A percentile compares a stretch with the other conserved stretches of the same genome.
Evolutionary conservation across 768 basidiomycete genomes (phyloP).

Genomic region (Kwoniella dejecticola): DNA sequence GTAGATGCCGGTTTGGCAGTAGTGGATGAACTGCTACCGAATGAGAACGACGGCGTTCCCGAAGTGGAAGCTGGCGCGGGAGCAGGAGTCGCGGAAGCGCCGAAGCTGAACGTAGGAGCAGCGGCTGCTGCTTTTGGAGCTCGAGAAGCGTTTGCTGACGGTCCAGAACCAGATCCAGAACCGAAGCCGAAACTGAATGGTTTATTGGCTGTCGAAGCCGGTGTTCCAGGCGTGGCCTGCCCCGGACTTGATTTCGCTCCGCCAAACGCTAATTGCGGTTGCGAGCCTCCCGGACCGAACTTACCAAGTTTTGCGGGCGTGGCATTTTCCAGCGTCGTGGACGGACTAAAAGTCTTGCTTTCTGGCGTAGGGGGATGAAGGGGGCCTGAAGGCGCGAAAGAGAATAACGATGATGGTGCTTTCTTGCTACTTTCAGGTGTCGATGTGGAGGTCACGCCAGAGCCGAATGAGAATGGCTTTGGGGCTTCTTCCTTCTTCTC

Average conservation of each 20-base stretch:
- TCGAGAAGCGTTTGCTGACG: background rate
- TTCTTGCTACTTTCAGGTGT: slow-evolving; percentile 24
- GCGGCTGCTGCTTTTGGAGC: slow-evolving; percentile 13
- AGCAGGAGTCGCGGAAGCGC: slow-evolving; percentile 3
- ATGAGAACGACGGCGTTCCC: slow-evolving; percentile 17
- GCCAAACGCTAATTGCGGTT: slow-evolving; percentile 44
- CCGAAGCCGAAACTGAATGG: slow-evolving; percentile 29
- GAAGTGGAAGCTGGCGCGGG: background rate
- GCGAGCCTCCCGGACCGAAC: slow-evolving; percentile 47
- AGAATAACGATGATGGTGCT: slow-evolving; percentile 29
- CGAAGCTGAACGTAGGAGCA: slow-evolving; percentile 31
- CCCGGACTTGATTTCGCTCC: slow-evolving; percentile 31
- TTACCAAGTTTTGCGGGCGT: slow-evolving; percentile 44
- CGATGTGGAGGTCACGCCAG: slow-evolving; percentile 8
- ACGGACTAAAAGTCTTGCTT: slow-evolving; percentile 43
- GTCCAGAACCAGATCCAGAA: slow-evolving; percentile 8
- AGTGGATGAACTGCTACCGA: slow-evolving; percentile 17
- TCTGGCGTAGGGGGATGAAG: slow-evolving; percentile 47
- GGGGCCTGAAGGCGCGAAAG: slow-evolving; percentile 44
- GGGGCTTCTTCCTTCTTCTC: slow-evolving; percentile 20
- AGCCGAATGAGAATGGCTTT: slow-evolving; percentile 27
- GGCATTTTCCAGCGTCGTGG: slow-evolving; percentile 26
- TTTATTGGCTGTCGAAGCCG: slow-evolving; percentile 12
- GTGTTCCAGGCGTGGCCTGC: slow-evolving; percentile 16
- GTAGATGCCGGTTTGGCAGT: slow-evolving; percentile 15